A percentile compares a stretch with the other conserved stretches of the same genome.
phyloP scores from a whole-genome alignment of 208 protist species.

The Acanthamoeba rhysodes region DNA sequence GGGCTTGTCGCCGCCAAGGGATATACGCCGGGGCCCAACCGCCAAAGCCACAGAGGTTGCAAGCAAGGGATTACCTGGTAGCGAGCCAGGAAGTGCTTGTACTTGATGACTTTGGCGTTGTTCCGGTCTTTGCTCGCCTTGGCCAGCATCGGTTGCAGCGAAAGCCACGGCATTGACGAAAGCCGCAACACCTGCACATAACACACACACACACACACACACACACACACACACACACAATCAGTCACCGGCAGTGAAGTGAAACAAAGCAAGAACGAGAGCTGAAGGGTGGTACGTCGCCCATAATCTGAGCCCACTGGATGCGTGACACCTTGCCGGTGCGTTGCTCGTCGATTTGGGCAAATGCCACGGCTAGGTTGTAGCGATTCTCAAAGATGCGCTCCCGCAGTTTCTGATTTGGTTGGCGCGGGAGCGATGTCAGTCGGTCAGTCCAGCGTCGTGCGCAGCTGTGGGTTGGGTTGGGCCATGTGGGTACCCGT shows the following conservation, averaged over 20 bases:
- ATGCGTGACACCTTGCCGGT: conserved; percentile 12
- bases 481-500: not conserved
- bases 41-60: not conserved
- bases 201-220: not conserved
- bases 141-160: conserved; percentile 37
- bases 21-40: too few relatives aligned
- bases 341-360: not conserved
- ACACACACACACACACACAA: not conserved
- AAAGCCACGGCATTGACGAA: conserved; percentile 63
- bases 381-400: conserved; percentile 72
- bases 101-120: conserved; percentile 46
- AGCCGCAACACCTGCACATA: not conserved
- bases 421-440: not conserved
- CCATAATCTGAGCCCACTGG: conserved; percentile 70
- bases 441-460: not conserved
- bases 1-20: too few relatives aligned
- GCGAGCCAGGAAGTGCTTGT: conserved; percentile 66
- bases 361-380: conserved; percentile 38
- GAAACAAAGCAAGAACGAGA: not conserved
- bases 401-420: conserved; percentile 43
- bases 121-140: conserved; percentile 35
- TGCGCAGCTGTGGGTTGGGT: too few relatives aligned
- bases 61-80: not conserved
- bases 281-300: not conserved
- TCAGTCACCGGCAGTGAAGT: not conserved